These are phyloP conservation scores for Dothistroma pini DNA, from an alignment of 2,329 filamentous ascomycete genomes.

Conservation along the genomic window DNA sequence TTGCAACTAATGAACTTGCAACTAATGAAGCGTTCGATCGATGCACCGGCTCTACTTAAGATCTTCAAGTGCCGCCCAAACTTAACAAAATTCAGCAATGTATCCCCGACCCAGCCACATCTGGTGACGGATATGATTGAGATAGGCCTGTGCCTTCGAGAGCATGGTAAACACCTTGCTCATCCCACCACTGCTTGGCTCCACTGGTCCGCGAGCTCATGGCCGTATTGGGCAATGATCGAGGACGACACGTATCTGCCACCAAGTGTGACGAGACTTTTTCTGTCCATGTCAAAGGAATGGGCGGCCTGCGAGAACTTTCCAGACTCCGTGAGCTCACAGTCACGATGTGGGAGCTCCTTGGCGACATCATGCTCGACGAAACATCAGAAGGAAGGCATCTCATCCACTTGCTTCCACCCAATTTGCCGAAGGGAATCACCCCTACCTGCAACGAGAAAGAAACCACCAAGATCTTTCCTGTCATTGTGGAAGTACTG, in stretches of 20 bases:
- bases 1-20: not conserved
- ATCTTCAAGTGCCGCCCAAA: not conserved
- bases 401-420: not conserved
- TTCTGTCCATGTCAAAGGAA: not conserved
- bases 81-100: not conserved
- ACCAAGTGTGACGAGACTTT: not conserved
- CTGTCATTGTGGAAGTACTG: not conserved
- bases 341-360: not conserved
- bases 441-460: not conserved
- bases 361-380: not conserved
- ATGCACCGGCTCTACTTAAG: not conserved
- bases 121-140: not conserved
- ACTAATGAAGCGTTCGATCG: no score
- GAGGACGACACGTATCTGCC: not conserved
- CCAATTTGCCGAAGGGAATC: not conserved
- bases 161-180: not conserved
- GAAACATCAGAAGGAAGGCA: not conserved
- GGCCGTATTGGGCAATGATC: not conserved
- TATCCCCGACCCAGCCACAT: not conserved
- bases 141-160: not conserved
- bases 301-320: not conserved
- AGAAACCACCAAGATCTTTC: not conserved
- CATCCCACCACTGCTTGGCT: not conserved
- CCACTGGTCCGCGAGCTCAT: not conserved
- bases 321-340: not conserved